phyloP scores from a whole-genome alignment of 192 early-diverging fungal species.

The Pilaira anomala region DNA sequence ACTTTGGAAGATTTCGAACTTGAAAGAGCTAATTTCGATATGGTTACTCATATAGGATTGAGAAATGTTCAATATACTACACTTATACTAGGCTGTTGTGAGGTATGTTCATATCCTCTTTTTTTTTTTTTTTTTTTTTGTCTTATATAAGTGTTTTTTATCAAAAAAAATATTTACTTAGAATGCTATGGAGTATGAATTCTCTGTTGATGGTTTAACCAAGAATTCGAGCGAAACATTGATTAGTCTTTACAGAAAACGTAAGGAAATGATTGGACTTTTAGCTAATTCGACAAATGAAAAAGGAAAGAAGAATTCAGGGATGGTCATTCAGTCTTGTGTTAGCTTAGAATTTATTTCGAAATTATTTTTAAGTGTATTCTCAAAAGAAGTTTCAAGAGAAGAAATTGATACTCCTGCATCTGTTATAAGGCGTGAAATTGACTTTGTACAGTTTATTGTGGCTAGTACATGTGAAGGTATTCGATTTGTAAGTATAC shows the following conservation, averaged over 20 bases:
- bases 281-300: conserved; percentile 39
- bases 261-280: conserved; percentile 39
- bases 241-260: conserved; percentile 44
- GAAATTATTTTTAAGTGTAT: too few species aligned
- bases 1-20: conserved; percentile 68
- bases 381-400: too few species aligned
- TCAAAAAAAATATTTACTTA: neutral
- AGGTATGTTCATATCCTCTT: too few species aligned
- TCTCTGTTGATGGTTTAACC: conserved; percentile 9
- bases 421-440: conserved; percentile 26
- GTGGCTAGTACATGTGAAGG: conserved; percentile 36
- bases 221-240: conserved; percentile 38
- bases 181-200: conserved; percentile 38
- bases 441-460: conserved; percentile 51
- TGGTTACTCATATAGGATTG: conserved; percentile 45
- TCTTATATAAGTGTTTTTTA: conserved; percentile 2
- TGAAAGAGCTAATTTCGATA: conserved; percentile 63
- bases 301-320: conserved; percentile 34
- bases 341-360: too few species aligned
- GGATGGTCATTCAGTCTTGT: too few species aligned
- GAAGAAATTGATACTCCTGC: neutral
- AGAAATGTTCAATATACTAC: conserved; percentile 52
- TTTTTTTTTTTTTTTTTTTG: too few species aligned
- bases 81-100: conserved; percentile 56
- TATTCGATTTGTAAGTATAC: conserved; percentile 15